Base-by-base conservation (phyloP, 345 rosid genomes). In the Fremontodendron californicum region DNA sequence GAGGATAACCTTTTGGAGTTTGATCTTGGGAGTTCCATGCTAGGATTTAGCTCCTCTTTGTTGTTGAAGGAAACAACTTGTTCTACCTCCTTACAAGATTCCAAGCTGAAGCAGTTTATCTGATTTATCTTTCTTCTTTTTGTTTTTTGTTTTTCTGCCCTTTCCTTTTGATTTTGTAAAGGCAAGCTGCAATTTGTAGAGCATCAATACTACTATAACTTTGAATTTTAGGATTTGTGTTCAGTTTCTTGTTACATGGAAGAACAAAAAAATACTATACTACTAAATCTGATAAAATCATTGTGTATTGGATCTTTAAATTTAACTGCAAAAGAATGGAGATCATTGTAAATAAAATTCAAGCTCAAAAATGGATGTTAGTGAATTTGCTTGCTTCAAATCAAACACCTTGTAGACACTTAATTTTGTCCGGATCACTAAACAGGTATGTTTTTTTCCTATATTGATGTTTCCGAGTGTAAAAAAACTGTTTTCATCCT, bases 1-100 rank as follows among this genome's bases (percentile, higher is more conserved):
- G 98, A 94, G 81, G 94, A 90, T 27, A 86, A 78, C 3, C 62
- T 87, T 27, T 55, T 94, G 74, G 94, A 90, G 73, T 86, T 94
- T 63, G 92, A 94, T 84, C 69, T 89, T 67, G 90, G 88, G 21
- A 78, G 78, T 45, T 87, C 89, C 0, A 74, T 88, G 91, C 9
- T 94, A 18, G 98, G 98, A 19, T 87, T 94, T 77, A 85, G 85
- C 27, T 66, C 75, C 3, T 76, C 85, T 0, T 57, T 84, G 60
- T 37, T 73, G 82, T 35, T 11, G 67, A 78, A 40, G 13, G 79
- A 75, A 70, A 79, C 70, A n/a, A 15, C 78, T 75, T 84, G 85
- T 16, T 82, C 91, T 43, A 57, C 16, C 16, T 10, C 42, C 8
- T 66, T 76, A 11, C 37, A 11, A n/a, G 7, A 19, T 78, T 54